Evolutionary conservation across 345 rosid genomes (phyloP), one percentile per base, ranked within the genome.

Genomic region (Heritiera fomes): DNA sequence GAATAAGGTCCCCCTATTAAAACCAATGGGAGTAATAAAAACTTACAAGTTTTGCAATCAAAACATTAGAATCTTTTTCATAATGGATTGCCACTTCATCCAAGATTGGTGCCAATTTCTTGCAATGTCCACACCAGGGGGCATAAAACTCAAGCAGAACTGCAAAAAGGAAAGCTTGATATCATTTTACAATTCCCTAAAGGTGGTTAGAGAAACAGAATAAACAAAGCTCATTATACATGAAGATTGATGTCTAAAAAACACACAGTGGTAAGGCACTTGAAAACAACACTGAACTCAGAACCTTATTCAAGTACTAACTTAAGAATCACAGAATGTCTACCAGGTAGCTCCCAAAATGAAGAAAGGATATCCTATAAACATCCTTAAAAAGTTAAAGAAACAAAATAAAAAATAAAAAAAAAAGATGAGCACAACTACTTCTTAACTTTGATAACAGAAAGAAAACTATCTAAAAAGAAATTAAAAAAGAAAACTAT

Each of bases 91-190:
- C 98, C 50, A 96, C 94, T 89, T 94, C 98, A 79, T 94, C 98
- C 87, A 96, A 87, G 83, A 96, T 90, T 3, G 99, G 98, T 4
- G 98, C 99, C 87, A 96, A 77, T 34, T 89, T 85, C 77, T 94
- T 86, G 92, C 98, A 96, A 79, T 96, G 98, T 80, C 99, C 99
- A 81, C 98, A 96, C 99, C 99, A 92, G 0, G 98, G 98, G 61
- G 99, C 98, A 73, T 96, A 96, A 76, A 96, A 96, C 84, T 94
- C 99, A 12, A 96, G 79, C 46, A 96, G 84, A 75, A 96, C 98
- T 96, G 93, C 85, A 88, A 11, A 79, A 50, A 50, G 66, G 41
- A 67, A 71, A 53, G 59, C 4, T 43, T 18, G 60, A 30, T 9
- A 41, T 14, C n/a, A 72, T 38, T 55, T 58, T 34, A 80, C 7